A percentile compares a stretch with the other conserved stretches of the same genome.
phyloP scores from a whole-genome alignment of 352 stramenopile genomes.

The Pythium folliculosum region DNA sequence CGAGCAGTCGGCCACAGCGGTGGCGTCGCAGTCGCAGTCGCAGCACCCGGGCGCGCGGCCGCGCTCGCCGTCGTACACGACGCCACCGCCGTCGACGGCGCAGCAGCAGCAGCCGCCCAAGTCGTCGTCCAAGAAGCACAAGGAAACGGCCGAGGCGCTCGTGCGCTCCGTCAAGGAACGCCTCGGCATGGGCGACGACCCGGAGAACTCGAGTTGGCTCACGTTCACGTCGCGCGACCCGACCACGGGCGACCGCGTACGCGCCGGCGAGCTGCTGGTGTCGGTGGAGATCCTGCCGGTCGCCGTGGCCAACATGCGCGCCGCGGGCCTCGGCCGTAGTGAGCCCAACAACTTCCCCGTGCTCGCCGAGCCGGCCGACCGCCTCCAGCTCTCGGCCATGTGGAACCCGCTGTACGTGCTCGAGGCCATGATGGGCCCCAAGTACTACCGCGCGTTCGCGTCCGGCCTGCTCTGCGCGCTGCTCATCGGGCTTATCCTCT shows the following conservation, averaged over 20 bases:
- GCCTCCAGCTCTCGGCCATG: constrained; percentile 75
- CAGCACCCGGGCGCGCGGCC: constrained; percentile 1
- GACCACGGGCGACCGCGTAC: constrained; percentile 54
- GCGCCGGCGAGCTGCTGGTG: constrained; percentile 64
- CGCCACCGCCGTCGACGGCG: background rate
- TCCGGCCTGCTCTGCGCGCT: constrained; percentile 62
- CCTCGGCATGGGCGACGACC: constrained; percentile 78
- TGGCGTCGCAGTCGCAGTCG: background rate
- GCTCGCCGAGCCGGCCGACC: constrained; percentile 68
- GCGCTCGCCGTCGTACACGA: constrained; percentile 23
- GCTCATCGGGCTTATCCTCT: constrained; percentile 60
- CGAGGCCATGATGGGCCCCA: constrained; percentile 72
- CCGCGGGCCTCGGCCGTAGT: constrained; percentile 69
- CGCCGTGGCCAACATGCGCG: constrained; percentile 50
- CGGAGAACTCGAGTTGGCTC: constrained; percentile 76
- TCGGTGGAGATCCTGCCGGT: constrained; percentile 77
- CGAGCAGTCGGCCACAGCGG: constrained; percentile 22
- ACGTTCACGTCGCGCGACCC: constrained; percentile 70
- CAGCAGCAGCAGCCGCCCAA: constrained; percentile 12
- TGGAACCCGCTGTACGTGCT: constrained; percentile 85
- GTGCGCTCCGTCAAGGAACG: constrained; percentile 76
- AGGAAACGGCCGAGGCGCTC: constrained; percentile 65
- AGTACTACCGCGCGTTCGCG: constrained; percentile 70
- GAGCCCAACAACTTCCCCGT: constrained; percentile 84
- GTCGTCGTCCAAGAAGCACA: constrained; percentile 37